phyloP scores from a whole-genome alignment of 257 asterid species.

The Solanum bulbocastanum region DNA sequence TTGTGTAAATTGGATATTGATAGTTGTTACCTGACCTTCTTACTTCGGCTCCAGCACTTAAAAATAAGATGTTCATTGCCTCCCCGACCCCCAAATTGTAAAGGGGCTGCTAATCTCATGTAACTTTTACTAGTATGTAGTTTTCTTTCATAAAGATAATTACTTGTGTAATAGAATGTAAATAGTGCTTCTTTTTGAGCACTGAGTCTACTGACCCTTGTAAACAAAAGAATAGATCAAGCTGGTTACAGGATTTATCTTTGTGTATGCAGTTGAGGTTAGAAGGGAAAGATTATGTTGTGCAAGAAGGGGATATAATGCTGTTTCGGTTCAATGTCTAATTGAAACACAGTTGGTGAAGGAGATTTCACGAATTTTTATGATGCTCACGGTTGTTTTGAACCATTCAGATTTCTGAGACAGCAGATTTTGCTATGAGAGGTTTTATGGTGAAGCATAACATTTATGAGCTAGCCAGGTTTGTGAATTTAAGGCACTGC shows the following conservation, averaged over 20 bases:
- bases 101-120: neutral
- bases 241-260: neutral
- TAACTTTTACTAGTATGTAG: neutral
- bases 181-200: neutral
- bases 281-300: slow-evolving; percentile 91
- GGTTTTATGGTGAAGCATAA: neutral
- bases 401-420: neutral
- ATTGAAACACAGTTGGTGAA: neutral
- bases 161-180: neutral
- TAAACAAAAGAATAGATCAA: neutral
- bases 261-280: slow-evolving; percentile 67
- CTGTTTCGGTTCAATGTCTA: slow-evolving; percentile 87
- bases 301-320: slow-evolving; percentile 95
- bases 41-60: neutral
- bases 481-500: neutral
- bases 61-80: neutral
- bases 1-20: neutral
- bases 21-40: neutral
- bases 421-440: neutral
- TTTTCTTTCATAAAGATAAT: neutral
- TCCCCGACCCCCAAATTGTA: neutral
- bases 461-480: neutral
- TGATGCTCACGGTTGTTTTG: neutral
- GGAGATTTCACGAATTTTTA: neutral
- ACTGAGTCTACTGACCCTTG: neutral